Evolutionary conservation across 257 asterid genomes (phyloP).

Genomic region (Capsicum rhomboideum): DNA sequence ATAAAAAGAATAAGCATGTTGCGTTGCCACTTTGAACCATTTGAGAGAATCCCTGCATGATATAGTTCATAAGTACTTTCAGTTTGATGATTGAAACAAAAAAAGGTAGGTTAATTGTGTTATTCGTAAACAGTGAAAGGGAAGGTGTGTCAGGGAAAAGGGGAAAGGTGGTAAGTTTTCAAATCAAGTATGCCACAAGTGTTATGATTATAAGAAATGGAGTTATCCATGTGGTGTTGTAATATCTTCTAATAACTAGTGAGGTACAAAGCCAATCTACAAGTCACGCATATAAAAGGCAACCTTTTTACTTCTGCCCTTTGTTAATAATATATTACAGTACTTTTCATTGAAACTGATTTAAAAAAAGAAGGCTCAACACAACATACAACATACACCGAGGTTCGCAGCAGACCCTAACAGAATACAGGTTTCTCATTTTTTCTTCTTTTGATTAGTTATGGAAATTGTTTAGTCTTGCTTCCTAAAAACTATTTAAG

Average conservation of each 20-base stretch:
- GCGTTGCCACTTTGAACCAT: slow-evolving; percentile 4
- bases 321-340: background rate
- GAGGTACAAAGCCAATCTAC: background rate
- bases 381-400: background rate
- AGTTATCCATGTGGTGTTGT: background rate
- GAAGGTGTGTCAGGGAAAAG: background rate
- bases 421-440: background rate
- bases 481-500: background rate
- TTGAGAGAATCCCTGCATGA: slow-evolving; percentile 13
- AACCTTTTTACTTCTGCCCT: background rate
- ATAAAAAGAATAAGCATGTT: slow-evolving; percentile 10
- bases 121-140: background rate
- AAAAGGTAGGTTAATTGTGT: background rate
- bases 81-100: background rate
- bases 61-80: background rate
- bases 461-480: background rate
- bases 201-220: background rate
- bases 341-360: no score
- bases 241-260: background rate
- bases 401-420: background rate
- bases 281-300: background rate
- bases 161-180: background rate
- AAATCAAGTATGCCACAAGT: background rate
- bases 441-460: background rate
- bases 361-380: background rate